Evolutionary conservation across 768 basidiomycete genomes (phyloP), one percentile per base, ranked within the genome.

Genomic region (Russula vinacea): DNA sequence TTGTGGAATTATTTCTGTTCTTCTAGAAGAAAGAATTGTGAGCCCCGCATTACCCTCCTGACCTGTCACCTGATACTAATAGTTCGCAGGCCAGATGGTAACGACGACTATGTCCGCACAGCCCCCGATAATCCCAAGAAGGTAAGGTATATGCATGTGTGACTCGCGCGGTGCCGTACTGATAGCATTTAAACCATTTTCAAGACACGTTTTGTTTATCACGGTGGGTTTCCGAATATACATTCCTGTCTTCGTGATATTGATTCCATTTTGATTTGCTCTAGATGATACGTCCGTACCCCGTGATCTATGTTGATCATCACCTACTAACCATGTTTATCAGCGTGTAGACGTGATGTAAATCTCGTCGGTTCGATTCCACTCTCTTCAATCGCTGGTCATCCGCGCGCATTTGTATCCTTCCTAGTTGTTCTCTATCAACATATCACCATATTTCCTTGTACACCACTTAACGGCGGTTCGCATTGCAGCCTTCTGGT

Each of bases 111-210:
- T 70, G 87, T 94, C 45, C 76, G 79, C 49, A 81, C 79, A 60
- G 92, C 91, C 9, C 92, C 92, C 5, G 84, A 88, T 49, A 90
- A 91, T 75, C 91, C 91, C 17, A 92, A 92, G 84, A 90, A 92
- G 84, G 90, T 89, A 66, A 66, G 19, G 81, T 71, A 50, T 0
- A 44, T 40, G 33, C 24, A 44, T 24, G 26, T 33, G 51, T 17
- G n/a, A n/a, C 24, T 19, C 26, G 24, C 19, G 16, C 13, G 2
- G 19, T 7, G 9, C 14, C 24, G 16, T 56, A 13, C 24, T 60
- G 54, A 60, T 71, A 49, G 39, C 37, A 17, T 59, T 58, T 32
- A 37, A 39, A 24, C 13, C 22, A 61, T 57, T 58, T 33, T 35
- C 65, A 50, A 92, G 90, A 91, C 90, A 24, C 83, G 81, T 53